phyloP scores from a whole-genome alignment of 805 yeast genomes.

The Metschnikowia proteae region DNA sequence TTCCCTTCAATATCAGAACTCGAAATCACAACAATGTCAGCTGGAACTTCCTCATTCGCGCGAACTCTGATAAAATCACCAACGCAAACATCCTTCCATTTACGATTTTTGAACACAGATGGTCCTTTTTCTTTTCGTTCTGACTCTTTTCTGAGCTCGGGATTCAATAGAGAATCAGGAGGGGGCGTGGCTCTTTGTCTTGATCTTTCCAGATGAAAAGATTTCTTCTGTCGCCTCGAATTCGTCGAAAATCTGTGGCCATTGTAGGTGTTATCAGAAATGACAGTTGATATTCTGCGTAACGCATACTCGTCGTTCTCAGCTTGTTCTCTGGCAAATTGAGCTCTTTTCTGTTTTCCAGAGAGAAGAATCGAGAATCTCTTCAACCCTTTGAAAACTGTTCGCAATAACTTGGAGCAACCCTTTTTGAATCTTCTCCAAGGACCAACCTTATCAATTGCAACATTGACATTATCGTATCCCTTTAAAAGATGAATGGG shows the following conservation, averaged over 20 bases:
- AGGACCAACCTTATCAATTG: constrained; percentile 47
- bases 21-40: constrained; percentile 58
- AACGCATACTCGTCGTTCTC: constrained; percentile 27
- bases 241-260: constrained; percentile 9
- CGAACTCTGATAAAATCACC: constrained; percentile 69
- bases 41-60: constrained; percentile 74
- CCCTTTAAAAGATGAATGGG: constrained; percentile 55
- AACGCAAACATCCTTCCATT: constrained; percentile 22
- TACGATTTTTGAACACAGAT: constrained; percentile 18
- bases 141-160: constrained; percentile 13
- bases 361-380: constrained; percentile 26
- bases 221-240: constrained; percentile 11
- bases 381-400: constrained; percentile 18
- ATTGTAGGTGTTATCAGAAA: constrained; percentile 28
- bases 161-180: constrained; percentile 23
- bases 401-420: constrained; percentile 33
- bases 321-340: constrained; percentile 24
- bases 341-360: constrained; percentile 23
- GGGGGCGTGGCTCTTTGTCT: constrained; percentile 9
- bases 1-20: constrained; percentile 70
- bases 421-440: constrained; percentile 72
- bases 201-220: constrained; percentile 15
- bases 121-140: constrained; percentile 2
- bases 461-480: constrained; percentile 55
- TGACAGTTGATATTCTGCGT: constrained; percentile 35